Evolutionary conservation across 225 moss, liverwort and hornwort species (phyloP).

Genomic region (Pseudoscleropodium purum): DNA sequence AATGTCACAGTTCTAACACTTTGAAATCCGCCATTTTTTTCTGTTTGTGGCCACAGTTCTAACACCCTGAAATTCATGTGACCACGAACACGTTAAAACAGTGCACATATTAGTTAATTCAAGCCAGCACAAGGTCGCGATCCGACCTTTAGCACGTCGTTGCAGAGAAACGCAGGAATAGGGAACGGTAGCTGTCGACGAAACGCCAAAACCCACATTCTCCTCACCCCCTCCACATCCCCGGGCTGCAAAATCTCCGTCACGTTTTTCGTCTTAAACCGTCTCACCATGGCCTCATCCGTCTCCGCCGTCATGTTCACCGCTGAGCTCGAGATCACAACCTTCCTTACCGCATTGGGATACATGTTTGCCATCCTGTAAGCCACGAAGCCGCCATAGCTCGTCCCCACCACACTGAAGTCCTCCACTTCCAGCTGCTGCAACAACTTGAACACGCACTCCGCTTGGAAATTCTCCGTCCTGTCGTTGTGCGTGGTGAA

Average conservation of each 20-base stretch:
- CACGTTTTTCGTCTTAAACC: constrained; percentile 36
- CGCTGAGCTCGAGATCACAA: constrained; percentile 79
- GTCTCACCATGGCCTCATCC: constrained; percentile 38
- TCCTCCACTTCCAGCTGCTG: constrained; percentile 52
- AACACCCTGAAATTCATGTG: background rate
- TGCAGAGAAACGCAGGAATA: constrained; percentile 50
- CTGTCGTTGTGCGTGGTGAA: constrained; percentile 15
- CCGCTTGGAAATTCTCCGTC: constrained; percentile 37
- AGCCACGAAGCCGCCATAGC: constrained; percentile 88
- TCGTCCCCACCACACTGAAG: constrained; percentile 69
- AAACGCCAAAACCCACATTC: constrained; percentile 37
- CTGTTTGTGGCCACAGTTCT: background rate
- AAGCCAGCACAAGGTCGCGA: background rate
- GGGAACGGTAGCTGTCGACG: constrained; percentile 40
- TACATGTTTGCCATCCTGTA: constrained; percentile 75
- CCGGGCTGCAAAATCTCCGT: constrained; percentile 58
- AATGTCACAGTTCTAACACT: background rate
- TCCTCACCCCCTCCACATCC: constrained; percentile 48
- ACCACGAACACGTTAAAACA: background rate
- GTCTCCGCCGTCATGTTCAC: constrained; percentile 67
- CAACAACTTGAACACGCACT: constrained; percentile 49
- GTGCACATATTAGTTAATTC: too few species aligned
- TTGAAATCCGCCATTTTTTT: background rate
- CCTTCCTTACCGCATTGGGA: constrained; percentile 47
- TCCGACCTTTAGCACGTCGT: constrained; percentile 50